Base-by-base conservation (phyloP, 371 early-diverging fungal species). In the Syncephalastrum contaminatum region DNA sequence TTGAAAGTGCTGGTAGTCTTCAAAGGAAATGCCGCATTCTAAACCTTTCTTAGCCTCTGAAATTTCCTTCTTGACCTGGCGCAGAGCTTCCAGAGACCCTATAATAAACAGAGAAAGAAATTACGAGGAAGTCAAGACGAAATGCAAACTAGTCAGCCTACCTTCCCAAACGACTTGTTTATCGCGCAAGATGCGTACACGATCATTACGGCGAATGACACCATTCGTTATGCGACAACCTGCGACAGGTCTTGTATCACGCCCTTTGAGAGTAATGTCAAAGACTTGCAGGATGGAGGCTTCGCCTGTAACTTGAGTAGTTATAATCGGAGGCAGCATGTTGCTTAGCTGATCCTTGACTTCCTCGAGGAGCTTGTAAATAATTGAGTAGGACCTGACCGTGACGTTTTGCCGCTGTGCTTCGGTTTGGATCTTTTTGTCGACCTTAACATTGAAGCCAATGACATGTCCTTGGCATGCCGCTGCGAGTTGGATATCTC, bases 1-100 rank as follows among this genome's bases (percentile, higher is more conserved):
- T 64, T 86, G 69, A 55, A 92, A 80, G 10, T 83, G 86, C 3
- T 71, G 70, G 62, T 91, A 94, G 4, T 86, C 89, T 18, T 87
- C 89, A 75, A 97, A 89, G 41, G 86, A 83, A 72, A 96, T 89
- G 30, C 96, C 96, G 62, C 96, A 96, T 72, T 97, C 97, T 19
- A 88, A 68, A 2, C 96, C 96, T 70, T 94, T 94, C 53, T 85
- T 81, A 21, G 88, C 93, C 72, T 95, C 94, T 24, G 72, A 69
- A 43, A 95, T 87, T 53, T 95, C 94, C 48, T 93, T 91, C 71
- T 96, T 97, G 58, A 90, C 81, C 51, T 93, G 89, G 69, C 87
- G 83, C 46, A 93, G 72, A 22, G 86, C 74, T 52, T 74, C 73
- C 54, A 91, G 53, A 36, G 72, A 67, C 50, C 85, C 82, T 80